A percentile compares a stretch with the other conserved stretches of the same genome.
Evolutionary conservation across 78 protist species (phyloP).

Genomic region (Planoprotostelium fungivorum): DNA sequence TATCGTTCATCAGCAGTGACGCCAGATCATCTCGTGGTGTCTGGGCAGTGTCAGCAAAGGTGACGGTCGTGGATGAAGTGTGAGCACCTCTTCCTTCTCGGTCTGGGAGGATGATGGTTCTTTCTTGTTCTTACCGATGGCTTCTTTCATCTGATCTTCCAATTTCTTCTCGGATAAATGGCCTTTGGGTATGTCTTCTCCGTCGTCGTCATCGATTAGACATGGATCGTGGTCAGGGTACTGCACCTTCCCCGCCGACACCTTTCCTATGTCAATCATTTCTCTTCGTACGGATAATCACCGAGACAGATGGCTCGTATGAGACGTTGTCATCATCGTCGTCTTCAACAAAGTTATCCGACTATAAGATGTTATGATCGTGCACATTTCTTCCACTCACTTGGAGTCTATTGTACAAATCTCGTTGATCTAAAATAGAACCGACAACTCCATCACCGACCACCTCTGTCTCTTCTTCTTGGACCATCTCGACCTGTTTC

Average conservation of each 20-base stretch:
- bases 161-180: neutral
- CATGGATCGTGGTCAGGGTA: neutral
- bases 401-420: neutral
- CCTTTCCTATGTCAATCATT: neutral
- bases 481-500: neutral
- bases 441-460: neutral
- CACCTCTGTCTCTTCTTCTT: neutral
- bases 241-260: neutral
- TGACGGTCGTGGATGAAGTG: no score
- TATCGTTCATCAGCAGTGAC: neutral
- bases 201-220: neutral
- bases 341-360: neutral
- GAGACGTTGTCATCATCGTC: neutral
- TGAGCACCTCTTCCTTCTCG: neutral
- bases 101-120: neutral
- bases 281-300: neutral
- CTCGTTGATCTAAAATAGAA: neutral
- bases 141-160: neutral
- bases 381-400: neutral
- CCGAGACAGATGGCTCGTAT: neutral
- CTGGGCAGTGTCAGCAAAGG: no score
- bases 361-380: neutral
- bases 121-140: neutral
- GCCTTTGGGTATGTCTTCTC: no score
- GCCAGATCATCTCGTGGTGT: neutral